phyloP scores from a whole-genome alignment of 345 rosid species.

The Citrus glauca region DNA sequence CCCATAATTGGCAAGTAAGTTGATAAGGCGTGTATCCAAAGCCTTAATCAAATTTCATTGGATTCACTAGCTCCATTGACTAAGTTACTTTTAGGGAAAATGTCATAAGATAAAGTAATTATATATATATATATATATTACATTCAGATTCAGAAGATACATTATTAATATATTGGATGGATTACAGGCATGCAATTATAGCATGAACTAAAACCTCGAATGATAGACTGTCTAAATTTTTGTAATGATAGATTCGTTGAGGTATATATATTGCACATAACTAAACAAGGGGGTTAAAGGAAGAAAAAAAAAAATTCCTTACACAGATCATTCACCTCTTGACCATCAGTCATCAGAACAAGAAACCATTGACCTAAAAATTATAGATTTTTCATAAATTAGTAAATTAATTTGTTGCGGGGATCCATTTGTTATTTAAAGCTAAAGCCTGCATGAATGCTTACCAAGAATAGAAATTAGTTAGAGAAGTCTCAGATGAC shows the following conservation, averaged over 20 bases:
- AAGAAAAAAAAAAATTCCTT: background rate
- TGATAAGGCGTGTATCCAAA: background rate
- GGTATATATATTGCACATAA: too few relatives aligned
- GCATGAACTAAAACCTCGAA: too few relatives aligned
- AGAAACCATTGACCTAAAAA: background rate
- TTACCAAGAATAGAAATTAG: too few relatives aligned
- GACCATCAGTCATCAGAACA: background rate
- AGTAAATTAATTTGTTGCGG: background rate
- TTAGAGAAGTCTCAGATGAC: background rate
- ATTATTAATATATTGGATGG: too few relatives aligned
- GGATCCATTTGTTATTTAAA: too few relatives aligned
- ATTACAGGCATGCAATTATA: too few relatives aligned
- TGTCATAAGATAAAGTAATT: background rate
- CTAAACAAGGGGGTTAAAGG: too few relatives aligned
- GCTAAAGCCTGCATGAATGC: too few relatives aligned
- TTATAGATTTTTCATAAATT: background rate
- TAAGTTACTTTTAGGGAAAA: background rate
- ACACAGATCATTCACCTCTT: background rate
- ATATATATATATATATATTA: too few relatives aligned
- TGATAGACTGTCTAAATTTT: too few relatives aligned
- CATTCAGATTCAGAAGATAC: too few relatives aligned
- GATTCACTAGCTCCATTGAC: background rate
- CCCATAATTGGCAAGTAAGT: background rate
- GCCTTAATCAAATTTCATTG: background rate
- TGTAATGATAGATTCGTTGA: too few relatives aligned